phyloP scores from a whole-genome alignment of 1,284 basidiomycete genomes.

The Sparassis latifolia region DNA sequence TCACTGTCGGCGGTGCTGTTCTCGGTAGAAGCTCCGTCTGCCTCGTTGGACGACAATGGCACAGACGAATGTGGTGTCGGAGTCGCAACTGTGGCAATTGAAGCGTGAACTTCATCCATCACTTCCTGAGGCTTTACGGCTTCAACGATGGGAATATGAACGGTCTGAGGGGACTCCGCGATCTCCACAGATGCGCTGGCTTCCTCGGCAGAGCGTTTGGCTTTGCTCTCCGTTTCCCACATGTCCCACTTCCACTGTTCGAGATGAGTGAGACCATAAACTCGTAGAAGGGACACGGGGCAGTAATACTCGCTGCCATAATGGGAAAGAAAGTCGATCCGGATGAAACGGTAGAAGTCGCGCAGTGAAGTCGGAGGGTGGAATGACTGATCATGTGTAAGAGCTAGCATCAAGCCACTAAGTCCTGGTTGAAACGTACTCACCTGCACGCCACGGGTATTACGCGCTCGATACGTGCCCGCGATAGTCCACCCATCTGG shows the following conservation, averaged over 20 bases:
- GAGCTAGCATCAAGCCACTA: not conserved
- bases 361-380: slow-evolving; percentile 63
- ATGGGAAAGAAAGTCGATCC: slow-evolving; percentile 91
- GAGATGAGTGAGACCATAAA: slow-evolving; percentile 95
- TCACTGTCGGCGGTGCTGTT: no score
- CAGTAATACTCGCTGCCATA: slow-evolving; percentile 97
- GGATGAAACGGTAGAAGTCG: slow-evolving; percentile 89
- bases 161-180: slow-evolving; percentile 16
- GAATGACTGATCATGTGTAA: slow-evolving; percentile 49
- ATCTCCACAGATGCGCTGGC: slow-evolving; percentile 19
- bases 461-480: slow-evolving; percentile 81
- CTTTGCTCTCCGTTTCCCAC: slow-evolving; percentile 60
- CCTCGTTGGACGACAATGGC: no score
- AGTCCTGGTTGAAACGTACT: slow-evolving; percentile 28
- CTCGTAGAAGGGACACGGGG: slow-evolving; percentile 87
- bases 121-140: no score
- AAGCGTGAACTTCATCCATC: no score
- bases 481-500: slow-evolving; percentile 66
- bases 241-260: slow-evolving; percentile 93
- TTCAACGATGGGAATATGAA: slow-evolving; percentile 7
- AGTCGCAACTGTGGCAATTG: no score
- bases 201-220: slow-evolving; percentile 28
- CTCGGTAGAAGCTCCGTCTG: no score
- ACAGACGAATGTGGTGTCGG: no score
- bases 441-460: slow-evolving; percentile 86